A percentile compares a stretch with the other conserved stretches of the same genome.
Evolutionary conservation across 2,329 filamentous ascomycete genomes (phyloP).

Genomic region (Aphanoascus verrucosus): DNA sequence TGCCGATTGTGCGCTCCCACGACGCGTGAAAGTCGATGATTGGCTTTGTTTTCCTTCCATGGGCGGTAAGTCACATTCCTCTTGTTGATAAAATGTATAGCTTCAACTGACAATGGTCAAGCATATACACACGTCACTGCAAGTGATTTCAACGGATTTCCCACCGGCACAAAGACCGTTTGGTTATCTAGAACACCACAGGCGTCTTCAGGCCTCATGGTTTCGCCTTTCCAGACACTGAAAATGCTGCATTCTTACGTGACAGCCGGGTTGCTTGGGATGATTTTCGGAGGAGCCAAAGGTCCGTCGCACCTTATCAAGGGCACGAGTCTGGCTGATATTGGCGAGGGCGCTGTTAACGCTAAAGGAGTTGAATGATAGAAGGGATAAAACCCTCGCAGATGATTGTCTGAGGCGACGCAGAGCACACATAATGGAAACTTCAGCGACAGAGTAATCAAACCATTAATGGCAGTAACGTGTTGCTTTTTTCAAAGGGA

Average conservation of each 20-base stretch:
- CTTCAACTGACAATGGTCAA: neutral
- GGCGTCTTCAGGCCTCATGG: neutral
- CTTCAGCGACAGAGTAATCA: too few species aligned
- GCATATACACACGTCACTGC: conserved; percentile 11
- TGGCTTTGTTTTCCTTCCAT: conserved; percentile 10
- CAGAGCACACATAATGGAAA: too few species aligned
- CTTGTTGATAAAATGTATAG: neutral
- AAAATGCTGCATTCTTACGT: conserved; percentile 4
- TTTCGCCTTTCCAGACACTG: neutral
- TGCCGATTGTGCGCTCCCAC: neutral
- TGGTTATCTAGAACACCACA: conserved; percentile 2
- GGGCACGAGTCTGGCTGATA: neutral
- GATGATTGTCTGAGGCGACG: too few species aligned
- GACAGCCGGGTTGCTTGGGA: neutral
- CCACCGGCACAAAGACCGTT: neutral
- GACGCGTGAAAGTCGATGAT: conserved; percentile 5
- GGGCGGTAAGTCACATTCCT: conserved; percentile 2
- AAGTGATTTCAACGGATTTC: conserved; percentile 9
- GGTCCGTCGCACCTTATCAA: neutral
- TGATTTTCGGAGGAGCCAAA: neutral
- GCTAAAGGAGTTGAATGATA: too few species aligned
- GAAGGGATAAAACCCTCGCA: too few species aligned
- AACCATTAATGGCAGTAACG: too few species aligned
- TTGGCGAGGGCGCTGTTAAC: neutral
- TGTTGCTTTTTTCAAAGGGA: too few species aligned